These are phyloP conservation scores for Saccharum spontaneum DNA, from an alignment of 176 grass and related monocot genomes.

Conservation along the genomic window DNA sequence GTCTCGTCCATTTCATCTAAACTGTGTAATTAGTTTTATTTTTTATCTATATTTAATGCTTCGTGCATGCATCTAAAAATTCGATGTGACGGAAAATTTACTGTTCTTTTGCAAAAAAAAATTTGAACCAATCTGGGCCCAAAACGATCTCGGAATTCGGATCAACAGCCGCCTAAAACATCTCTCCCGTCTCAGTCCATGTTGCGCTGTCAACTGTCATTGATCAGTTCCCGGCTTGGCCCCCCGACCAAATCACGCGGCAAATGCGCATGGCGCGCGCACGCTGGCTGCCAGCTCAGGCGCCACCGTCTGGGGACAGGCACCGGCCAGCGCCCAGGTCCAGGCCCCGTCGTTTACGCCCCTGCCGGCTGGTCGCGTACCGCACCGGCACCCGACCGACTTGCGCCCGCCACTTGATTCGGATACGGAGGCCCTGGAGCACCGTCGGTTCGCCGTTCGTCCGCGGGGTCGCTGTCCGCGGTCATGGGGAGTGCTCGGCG, in stretches of 20 bases:
- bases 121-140: too few species aligned
- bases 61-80: too few species aligned
- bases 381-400: background rate
- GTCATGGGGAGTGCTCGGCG: background rate
- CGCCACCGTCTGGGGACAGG: background rate
- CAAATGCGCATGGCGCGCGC: background rate
- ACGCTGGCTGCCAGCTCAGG: slow-evolving; percentile 4
- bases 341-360: background rate
- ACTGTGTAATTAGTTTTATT: too few species aligned
- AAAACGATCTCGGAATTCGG: too few species aligned
- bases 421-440: background rate
- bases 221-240: background rate
- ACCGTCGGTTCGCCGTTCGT: background rate
- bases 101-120: too few species aligned
- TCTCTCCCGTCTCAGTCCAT: background rate
- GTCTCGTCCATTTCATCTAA: too few species aligned
- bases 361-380: slow-evolving; percentile 16
- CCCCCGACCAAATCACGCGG: background rate
- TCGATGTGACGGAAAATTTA: too few species aligned
- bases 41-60: too few species aligned
- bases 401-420: background rate
- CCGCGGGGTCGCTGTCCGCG: too few species aligned
- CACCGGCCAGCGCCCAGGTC: slow-evolving; percentile 13
- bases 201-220: background rate
- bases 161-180: too few species aligned